Evolutionary conservation across 768 basidiomycete genomes (phyloP).

Genomic region (Lactarius sp.): DNA sequence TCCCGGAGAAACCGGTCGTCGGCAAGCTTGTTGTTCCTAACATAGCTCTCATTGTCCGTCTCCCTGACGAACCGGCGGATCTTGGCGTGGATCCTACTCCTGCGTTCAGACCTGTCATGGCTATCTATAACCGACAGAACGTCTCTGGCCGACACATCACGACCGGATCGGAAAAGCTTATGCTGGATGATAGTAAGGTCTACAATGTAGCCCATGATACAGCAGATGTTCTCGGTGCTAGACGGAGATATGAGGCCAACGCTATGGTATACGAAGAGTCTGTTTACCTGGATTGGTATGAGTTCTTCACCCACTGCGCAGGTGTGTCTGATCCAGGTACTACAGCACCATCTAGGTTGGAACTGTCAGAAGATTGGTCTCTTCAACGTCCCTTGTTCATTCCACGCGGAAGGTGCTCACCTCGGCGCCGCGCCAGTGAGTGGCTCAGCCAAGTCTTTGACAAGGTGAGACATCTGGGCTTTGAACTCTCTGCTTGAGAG

Average conservation of each 20-base stretch:
- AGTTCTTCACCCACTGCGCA: too few relatives aligned
- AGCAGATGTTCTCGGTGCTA: neutral
- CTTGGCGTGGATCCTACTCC: neutral
- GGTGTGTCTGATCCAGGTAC: too few relatives aligned
- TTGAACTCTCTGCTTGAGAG: too few relatives aligned
- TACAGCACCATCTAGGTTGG: neutral
- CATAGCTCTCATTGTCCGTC: neutral
- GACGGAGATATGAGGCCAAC: neutral
- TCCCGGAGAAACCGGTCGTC: constrained; percentile 2
- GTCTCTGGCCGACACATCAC: neutral
- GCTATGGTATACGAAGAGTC: neutral
- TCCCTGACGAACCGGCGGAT: neutral
- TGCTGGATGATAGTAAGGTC: neutral
- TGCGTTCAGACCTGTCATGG: neutral
- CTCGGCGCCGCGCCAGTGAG: too few relatives aligned
- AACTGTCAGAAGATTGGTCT: neutral
- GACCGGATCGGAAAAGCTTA: neutral
- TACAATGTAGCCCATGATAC: constrained; percentile 7
- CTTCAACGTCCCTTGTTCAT: neutral
- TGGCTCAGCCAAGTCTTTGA: too few relatives aligned
- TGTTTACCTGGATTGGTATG: too few relatives aligned
- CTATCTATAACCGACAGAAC: neutral
- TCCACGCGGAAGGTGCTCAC: too few relatives aligned
- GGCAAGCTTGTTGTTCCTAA: too few relatives aligned
- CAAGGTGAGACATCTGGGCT: too few relatives aligned